Percentiles rank a stretch among this genome's conserved stretches.
These are phyloP conservation scores for Clonostachys byssicola DNA, from an alignment of 2,329 filamentous ascomycete species.

Conservation along the genomic window DNA sequence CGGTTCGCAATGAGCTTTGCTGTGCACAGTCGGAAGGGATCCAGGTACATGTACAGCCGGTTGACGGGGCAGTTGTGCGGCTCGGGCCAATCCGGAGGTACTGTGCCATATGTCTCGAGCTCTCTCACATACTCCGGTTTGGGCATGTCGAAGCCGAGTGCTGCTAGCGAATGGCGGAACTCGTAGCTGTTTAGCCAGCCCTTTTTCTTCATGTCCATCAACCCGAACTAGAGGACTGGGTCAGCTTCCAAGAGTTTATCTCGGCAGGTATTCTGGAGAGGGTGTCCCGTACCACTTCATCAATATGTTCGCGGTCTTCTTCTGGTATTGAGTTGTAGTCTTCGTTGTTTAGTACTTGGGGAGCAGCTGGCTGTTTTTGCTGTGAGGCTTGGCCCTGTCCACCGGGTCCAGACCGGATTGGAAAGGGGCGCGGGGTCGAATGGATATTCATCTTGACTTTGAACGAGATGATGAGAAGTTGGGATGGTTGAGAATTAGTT, in stretches of 20 bases:
- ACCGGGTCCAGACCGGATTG: constrained; percentile 23
- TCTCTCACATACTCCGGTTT: constrained; percentile 81
- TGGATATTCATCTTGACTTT: constrained; percentile 25
- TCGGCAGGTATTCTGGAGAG: no score
- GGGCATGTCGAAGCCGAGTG: constrained; percentile 86
- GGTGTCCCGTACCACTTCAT: constrained; percentile 71
- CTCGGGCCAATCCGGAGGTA: constrained; percentile 55
- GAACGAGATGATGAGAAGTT: neutral
- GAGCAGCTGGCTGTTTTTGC: constrained; percentile 21
- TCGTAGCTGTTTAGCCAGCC: constrained; percentile 95
- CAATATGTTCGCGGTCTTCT: constrained; percentile 89
- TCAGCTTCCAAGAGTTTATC: neutral
- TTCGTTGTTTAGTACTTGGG: constrained; percentile 27
- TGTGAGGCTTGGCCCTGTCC: constrained; percentile 16
- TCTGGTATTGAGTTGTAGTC: constrained; percentile 58
- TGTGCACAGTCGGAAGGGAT: constrained; percentile 63
- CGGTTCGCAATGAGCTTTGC: constrained; percentile 76
- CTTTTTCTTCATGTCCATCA: constrained; percentile 97
- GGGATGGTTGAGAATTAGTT: neutral
- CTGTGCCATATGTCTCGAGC: constrained; percentile 75
- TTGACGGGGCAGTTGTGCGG: constrained; percentile 34
- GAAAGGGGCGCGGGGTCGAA: constrained; percentile 28
- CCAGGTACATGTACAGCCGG: constrained; percentile 45
- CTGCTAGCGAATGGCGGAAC: constrained; percentile 93
- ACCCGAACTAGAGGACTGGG: constrained; percentile 61